A percentile compares a stretch with the other conserved stretches of the same genome.
Evolutionary conservation across 1,139 yeast genomes (phyloP).

Genomic region (Scheffersomyces lignicola): DNA sequence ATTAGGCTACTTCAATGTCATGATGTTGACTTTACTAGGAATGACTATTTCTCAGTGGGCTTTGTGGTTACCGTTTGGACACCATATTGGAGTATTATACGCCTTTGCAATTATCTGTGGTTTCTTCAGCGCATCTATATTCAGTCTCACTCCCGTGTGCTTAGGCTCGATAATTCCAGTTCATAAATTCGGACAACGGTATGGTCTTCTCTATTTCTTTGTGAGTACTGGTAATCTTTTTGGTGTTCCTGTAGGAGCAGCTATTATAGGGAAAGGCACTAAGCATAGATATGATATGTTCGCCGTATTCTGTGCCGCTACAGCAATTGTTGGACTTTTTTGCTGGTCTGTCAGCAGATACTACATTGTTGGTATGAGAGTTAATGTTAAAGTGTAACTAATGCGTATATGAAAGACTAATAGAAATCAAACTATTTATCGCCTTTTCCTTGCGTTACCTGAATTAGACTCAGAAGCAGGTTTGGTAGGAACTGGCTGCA

Average conservation of each 20-base stretch:
- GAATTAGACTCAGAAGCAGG: constrained; percentile 1
- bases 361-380: constrained; percentile 20
- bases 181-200: constrained; percentile 36
- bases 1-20: constrained; percentile 59
- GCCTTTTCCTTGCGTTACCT: constrained; percentile 9
- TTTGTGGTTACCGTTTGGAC: constrained; percentile 59
- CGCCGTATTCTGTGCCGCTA: constrained; percentile 23
- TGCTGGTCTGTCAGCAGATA: constrained; percentile 23
- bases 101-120: constrained; percentile 54
- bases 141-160: constrained; percentile 38
- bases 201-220: constrained; percentile 42
- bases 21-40: constrained; percentile 40
- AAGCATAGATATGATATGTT: constrained; percentile 23
- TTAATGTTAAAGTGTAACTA: constrained; percentile 20
- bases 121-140: constrained; percentile 28
- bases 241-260: constrained; percentile 52
- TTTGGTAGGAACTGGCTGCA: constrained; percentile 1
- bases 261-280: constrained; percentile 41
- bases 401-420: constrained; percentile 1
- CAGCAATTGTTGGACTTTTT: constrained; percentile 19
- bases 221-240: constrained; percentile 41
- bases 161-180: constrained; percentile 33
- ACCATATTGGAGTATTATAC: constrained; percentile 37
- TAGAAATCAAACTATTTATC: constrained; percentile 6
- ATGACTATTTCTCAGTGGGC: constrained; percentile 41